A percentile compares a stretch with the other conserved stretches of the same genome.
These are phyloP conservation scores for Suhomyces pyralidae DNA, from an alignment of 805 yeast species.

Conservation along the genomic window DNA sequence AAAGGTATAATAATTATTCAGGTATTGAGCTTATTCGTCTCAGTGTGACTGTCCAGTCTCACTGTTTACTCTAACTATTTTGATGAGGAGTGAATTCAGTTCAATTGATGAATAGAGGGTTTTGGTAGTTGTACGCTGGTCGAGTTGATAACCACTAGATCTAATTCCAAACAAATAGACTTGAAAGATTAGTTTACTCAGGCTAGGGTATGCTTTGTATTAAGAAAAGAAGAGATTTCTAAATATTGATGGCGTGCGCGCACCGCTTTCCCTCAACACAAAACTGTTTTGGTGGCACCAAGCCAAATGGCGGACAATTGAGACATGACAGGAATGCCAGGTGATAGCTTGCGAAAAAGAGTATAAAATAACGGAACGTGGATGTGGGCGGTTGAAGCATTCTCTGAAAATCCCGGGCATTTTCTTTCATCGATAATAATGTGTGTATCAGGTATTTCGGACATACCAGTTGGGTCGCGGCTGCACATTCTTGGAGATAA, in stretches of 20 bases:
- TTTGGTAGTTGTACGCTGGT: not conserved
- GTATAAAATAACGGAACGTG: not conserved
- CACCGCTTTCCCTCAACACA: not conserved
- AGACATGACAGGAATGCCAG: not conserved
- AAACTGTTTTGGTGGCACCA: not conserved
- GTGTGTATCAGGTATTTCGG: not conserved
- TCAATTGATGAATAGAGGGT: not conserved
- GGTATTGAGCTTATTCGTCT: not conserved
- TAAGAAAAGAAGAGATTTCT: not conserved
- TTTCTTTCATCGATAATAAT: not conserved
- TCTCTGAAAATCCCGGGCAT: not conserved
- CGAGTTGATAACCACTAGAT: not conserved
- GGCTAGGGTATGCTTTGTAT: not conserved
- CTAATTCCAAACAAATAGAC: not conserved
- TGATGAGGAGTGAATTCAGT: not conserved
- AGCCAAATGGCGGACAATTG: not conserved
- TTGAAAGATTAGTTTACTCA: not conserved
- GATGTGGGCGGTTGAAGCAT: not conserved
- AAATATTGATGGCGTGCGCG: not conserved
- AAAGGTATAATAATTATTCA: not conserved
- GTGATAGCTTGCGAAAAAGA: not conserved
- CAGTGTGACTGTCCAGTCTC: no score
- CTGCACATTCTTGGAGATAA: not conserved
- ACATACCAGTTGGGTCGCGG: not conserved
- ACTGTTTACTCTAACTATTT: not conserved